phyloP scores from a whole-genome alignment of 2,329 filamentous ascomycete genomes.

The Aspergillus oerlinghausenensis region DNA sequence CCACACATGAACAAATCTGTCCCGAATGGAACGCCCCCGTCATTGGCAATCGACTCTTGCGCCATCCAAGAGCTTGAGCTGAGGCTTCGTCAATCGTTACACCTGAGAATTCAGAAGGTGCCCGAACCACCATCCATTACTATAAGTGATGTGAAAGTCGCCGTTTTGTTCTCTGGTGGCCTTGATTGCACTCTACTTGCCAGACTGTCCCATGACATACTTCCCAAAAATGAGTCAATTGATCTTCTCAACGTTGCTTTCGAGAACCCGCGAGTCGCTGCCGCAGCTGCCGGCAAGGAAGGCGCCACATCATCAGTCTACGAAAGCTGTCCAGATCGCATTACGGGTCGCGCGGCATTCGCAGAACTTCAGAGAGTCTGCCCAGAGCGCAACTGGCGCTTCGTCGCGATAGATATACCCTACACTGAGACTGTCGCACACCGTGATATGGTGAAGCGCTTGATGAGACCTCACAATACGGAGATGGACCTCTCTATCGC shows the following conservation, averaged over 20 bases:
- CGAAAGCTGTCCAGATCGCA: slow-evolving; percentile 82
- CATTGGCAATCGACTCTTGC: slow-evolving; percentile 38
- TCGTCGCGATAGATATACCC: slow-evolving; percentile 74
- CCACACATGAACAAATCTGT: slow-evolving; percentile 41
- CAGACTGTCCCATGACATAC: slow-evolving; percentile 69
- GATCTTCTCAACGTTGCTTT: slow-evolving; percentile 96
- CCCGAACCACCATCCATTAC: slow-evolving; percentile 50
- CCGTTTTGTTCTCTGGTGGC: slow-evolving; percentile 88
- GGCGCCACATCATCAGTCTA: slow-evolving; percentile 46
- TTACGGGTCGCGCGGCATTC: slow-evolving; percentile 77
- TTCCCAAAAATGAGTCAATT: slow-evolving; percentile 65
- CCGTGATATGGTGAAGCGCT: slow-evolving; percentile 61
- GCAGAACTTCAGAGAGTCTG: slow-evolving; percentile 68
- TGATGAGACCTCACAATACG: slow-evolving; percentile 92
- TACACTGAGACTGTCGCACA: slow-evolving; percentile 70
- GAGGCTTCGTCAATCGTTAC: slow-evolving; percentile 58
- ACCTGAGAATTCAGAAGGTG: slow-evolving; percentile 60
- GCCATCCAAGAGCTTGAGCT: slow-evolving; percentile 52
- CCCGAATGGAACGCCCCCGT: slow-evolving; percentile 26
- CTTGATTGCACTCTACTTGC: slow-evolving; percentile 89
- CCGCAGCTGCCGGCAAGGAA: slow-evolving; percentile 44
- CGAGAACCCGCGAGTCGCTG: slow-evolving; percentile 77
- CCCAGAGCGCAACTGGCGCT: slow-evolving; percentile 70
- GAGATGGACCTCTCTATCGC: slow-evolving; percentile 98
- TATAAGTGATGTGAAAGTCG: slow-evolving; percentile 47